Evolutionary conservation across 352 stramenopile genomes (phyloP).

Genomic region (Aphanomyces invadans): DNA sequence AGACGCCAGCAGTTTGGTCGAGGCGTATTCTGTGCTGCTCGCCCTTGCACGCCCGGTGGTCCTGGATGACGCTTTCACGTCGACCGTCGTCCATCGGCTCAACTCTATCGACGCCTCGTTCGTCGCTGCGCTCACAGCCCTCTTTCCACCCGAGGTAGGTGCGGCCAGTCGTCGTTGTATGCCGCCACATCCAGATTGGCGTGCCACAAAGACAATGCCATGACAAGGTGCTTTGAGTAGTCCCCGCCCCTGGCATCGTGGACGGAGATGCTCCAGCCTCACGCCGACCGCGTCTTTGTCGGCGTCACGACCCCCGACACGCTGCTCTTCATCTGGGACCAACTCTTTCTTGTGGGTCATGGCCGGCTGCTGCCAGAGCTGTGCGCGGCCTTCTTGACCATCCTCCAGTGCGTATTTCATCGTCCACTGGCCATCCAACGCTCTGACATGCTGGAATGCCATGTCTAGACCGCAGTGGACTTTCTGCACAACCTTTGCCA

Average conservation of each 20-base stretch:
- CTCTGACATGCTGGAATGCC: background rate
- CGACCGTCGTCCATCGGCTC: background rate
- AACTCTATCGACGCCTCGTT: background rate
- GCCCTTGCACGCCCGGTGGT: conserved; percentile 3
- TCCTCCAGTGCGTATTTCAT: background rate
- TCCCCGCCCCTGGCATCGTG: conserved; percentile 2
- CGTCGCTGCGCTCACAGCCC: background rate
- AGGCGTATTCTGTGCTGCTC: conserved; percentile 5
- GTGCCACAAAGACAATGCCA: background rate
- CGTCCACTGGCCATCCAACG: background rate
- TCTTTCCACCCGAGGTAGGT: background rate
- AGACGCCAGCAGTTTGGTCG: background rate
- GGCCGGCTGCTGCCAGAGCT: conserved; percentile 20
- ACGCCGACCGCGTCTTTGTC: conserved; percentile 14
- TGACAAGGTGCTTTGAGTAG: background rate
- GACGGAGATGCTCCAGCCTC: background rate
- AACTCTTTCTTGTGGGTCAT: conserved; percentile 12
- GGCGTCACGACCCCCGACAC: background rate
- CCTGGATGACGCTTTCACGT: background rate
- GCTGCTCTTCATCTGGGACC: conserved; percentile 20
- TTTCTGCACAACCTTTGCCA: background rate
- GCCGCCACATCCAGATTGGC: too few relatives aligned
- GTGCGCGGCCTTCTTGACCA: background rate
- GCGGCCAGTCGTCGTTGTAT: background rate
- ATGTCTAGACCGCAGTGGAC: background rate